phyloP scores from a whole-genome alignment of 305 asterid genomes.

The Petunia hybrid region DNA sequence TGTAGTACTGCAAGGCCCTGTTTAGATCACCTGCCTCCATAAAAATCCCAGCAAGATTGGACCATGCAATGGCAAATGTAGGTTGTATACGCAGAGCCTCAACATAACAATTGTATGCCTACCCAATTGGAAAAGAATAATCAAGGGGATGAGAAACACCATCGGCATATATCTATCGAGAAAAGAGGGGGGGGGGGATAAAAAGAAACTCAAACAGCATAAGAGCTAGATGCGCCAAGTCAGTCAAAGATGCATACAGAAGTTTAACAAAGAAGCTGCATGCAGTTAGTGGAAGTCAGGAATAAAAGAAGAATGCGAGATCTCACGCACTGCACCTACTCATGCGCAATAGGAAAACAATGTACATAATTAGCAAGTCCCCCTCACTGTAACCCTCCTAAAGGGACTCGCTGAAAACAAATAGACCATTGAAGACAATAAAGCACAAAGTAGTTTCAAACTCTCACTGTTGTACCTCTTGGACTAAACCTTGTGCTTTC shows the following conservation, averaged over 20 bases:
- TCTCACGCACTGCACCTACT: constrained; percentile 3
- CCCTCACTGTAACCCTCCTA: background rate
- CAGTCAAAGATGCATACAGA: background rate
- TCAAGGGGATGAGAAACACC: constrained; percentile 6
- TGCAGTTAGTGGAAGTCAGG: background rate
- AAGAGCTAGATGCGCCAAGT: background rate
- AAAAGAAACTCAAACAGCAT: background rate
- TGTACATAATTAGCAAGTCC: background rate
- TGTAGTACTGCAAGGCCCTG: constrained; percentile 94
- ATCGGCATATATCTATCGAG: constrained; percentile 1
- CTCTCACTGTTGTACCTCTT: constrained; percentile 67
- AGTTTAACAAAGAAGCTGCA: constrained; percentile 13
- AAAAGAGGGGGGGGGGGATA: background rate
- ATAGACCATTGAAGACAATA: background rate
- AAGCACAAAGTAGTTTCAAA: background rate
- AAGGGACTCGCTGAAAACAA: background rate
- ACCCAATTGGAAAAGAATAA: constrained; percentile 31
- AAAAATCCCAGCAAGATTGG: constrained; percentile 97
- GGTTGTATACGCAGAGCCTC: constrained; percentile 96
- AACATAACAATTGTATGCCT: constrained; percentile 93
- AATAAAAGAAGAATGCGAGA: constrained; percentile 9
- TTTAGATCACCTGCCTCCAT: constrained; percentile 96
- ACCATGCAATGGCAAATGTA: constrained; percentile 98
- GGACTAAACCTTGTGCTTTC: constrained; percentile 97
- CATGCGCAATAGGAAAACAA: constrained; percentile 7